These are phyloP conservation scores for Melampsora abietis-canadensis DNA, from an alignment of 1,284 basidiomycete species.

Conservation along the genomic window DNA sequence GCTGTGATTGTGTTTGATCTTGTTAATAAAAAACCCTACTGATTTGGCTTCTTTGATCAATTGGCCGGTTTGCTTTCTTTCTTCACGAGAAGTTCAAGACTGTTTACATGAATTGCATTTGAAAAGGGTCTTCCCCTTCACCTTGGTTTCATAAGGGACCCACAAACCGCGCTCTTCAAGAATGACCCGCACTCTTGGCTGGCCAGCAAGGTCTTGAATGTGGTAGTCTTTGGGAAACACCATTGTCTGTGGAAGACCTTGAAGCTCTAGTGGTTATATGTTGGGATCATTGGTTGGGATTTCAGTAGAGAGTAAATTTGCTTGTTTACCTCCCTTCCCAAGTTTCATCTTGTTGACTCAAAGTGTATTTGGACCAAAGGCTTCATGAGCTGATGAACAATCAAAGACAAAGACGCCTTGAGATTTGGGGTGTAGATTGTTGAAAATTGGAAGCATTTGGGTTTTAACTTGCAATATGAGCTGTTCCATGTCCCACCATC, in stretches of 20 bases:
- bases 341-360: constrained; percentile 11
- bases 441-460: constrained; percentile 16
- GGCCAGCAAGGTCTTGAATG: neutral
- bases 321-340: constrained; percentile 1
- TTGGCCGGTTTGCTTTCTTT: neutral
- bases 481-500: constrained; percentile 30
- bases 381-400: constrained; percentile 17
- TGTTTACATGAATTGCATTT: neutral
- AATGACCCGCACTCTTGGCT: constrained; percentile 6
- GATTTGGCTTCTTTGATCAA: constrained; percentile 14
- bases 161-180: constrained; percentile 13
- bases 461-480: neutral
- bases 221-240: neutral
- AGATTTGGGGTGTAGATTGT: constrained; percentile 8
- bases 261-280: constrained; percentile 8
- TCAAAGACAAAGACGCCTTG: constrained; percentile 19
- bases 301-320: neutral
- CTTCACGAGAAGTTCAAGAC: neutral
- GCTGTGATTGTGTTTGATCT: neutral
- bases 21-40: neutral
- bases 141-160: neutral
- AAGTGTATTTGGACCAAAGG: neutral
- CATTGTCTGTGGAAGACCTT: constrained; percentile 5
- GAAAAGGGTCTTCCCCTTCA: neutral
- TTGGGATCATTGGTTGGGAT: constrained; percentile 7